Evolutionary conservation across 495 filamentous ascomycete genomes (phyloP), one percentile per base, ranked within the genome.

Genomic region (Xanthoparmelia taractica): DNA sequence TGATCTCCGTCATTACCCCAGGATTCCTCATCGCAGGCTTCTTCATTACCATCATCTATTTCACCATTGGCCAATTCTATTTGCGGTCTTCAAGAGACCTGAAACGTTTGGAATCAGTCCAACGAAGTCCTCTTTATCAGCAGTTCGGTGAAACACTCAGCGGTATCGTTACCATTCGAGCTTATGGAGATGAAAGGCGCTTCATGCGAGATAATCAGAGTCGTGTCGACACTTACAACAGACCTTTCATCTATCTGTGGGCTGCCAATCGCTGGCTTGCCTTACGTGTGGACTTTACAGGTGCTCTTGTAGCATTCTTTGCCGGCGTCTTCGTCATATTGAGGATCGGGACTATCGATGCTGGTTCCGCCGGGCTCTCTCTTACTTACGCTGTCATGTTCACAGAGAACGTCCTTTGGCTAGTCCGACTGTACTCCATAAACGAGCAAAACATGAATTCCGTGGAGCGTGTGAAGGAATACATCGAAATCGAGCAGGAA

Each of bases 361-460:
- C 95, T 38, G 95, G 95, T 64, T 90, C 93, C 48, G 95, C 94
- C 40, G 95, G 95, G 77, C 80, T 99, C 62, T 96, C 95, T 23
- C 75, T 99, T 66, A 96, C 92, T n/a, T 99, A 99, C 69, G 95
- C 95, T 8, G 91, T 99, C 57, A 94, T 91, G 1, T 99, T 99
- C 68, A 96, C 91, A 1, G 95, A 97, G 72, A 97, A 97, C 64
- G 86, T 99, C 23, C 79, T 99, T 23, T 99, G 95, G 95, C 86
- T 97, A 61, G 92, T 97, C 33, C 84, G 95, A 27, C 80, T 97
- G n/a, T 99, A 97, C 69, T 87, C 93, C 0, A 81, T 89, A 70
- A 96, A 97, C 68, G 95, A 99, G 73, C 95, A 97, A 75, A 97
- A 96, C 74, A 97, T 99, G 95, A 99, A 99, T 76, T 93, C 92